These are phyloP conservation scores for Pseudocercospora vitis DNA, from an alignment of 2,329 filamentous ascomycete species.

Conservation along the genomic window DNA sequence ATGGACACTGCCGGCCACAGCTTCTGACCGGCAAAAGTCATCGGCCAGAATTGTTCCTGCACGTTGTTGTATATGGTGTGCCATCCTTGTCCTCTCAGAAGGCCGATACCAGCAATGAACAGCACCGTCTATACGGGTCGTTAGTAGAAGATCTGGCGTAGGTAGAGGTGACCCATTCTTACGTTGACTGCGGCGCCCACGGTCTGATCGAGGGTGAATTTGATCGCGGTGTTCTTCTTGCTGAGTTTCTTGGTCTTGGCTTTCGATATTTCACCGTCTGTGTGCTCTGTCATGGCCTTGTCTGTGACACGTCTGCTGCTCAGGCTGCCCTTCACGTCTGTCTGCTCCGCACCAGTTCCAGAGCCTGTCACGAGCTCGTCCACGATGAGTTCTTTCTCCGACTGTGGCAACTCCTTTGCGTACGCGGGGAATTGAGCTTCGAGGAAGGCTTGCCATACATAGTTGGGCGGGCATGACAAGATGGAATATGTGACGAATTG, in stretches of 20 bases:
- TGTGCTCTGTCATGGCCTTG: conserved; percentile 35
- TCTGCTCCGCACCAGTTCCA: conserved; percentile 24
- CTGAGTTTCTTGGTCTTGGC: conserved; percentile 42
- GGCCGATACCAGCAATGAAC: conserved; percentile 61
- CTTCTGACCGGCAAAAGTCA: conserved; percentile 68
- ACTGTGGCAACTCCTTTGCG: conserved; percentile 38
- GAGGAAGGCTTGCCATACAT: conserved; percentile 79
- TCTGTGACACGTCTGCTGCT: not conserved
- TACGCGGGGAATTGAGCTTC: conserved; percentile 72
- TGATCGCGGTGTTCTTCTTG: conserved; percentile 64
- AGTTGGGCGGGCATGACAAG: conserved; percentile 77
- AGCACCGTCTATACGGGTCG: conserved; percentile 51
- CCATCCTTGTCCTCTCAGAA: conserved; percentile 46
- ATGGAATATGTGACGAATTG: conserved; percentile 76
- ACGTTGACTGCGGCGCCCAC: conserved; percentile 62
- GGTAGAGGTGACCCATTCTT: not conserved
- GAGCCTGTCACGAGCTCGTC: conserved; percentile 34
- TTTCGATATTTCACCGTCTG: conserved; percentile 5
- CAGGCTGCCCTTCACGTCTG: conserved; percentile 11
- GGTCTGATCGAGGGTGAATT: conserved; percentile 69
- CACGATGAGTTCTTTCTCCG: conserved; percentile 36
- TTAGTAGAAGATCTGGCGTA: not conserved
- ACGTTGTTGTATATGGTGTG: conserved; percentile 24
- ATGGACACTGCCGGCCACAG: conserved; percentile 71
- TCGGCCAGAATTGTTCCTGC: conserved; percentile 41